Base-by-base conservation (phyloP, 495 filamentous ascomycete genomes). In the Geopyxis carbonaria region DNA sequence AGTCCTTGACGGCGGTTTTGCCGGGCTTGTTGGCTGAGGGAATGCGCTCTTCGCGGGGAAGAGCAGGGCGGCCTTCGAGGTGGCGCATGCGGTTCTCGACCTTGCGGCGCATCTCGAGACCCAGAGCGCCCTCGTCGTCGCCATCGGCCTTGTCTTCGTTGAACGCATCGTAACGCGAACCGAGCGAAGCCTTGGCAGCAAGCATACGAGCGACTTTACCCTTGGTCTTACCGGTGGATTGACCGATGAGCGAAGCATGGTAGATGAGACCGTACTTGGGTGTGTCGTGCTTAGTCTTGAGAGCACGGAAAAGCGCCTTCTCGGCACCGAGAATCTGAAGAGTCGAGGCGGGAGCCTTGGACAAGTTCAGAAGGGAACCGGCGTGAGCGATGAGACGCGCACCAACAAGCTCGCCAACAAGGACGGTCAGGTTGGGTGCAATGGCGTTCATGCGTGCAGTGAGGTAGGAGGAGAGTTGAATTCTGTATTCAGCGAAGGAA, bases 251-350 rank as follows among this genome's bases (percentile, higher is more conserved):
- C 19, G 85, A 93, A 14, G 89, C 86, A 61, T 99, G 91, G 64
- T 94, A 99, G 60, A 95, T 92, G 47, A 97, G 72, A 67, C 89
- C 89, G 51, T 99, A 99, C 64, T 99, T 99, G 47, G 89, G 89
- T 9, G 89, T 99, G 55, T 95, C 83, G 59, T 95, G 89, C 67
- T 99, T 99, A 13, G 91, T 99, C 69, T 99, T 99, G 43, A 99
- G 65, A 14, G 89, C 89, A 45, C 89, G 74, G 73, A 99, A 99
- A 40, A 99, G 75, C 3, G 89, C 89, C 68, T 99, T 99, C 64
- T 99, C 89, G 42, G 89, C 89, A 61, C 89, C 89, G 6, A 99
- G 72, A 56, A 99, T 94, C 65, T 99, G 89, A 43, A 99, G 75
- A 30, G 89, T 99, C 54, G 76, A 84, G 61, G 84, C 86, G 41